Base-by-base conservation (phyloP, 371 early-diverging fungal species). In the Syncephalis plumigaleata region DNA sequence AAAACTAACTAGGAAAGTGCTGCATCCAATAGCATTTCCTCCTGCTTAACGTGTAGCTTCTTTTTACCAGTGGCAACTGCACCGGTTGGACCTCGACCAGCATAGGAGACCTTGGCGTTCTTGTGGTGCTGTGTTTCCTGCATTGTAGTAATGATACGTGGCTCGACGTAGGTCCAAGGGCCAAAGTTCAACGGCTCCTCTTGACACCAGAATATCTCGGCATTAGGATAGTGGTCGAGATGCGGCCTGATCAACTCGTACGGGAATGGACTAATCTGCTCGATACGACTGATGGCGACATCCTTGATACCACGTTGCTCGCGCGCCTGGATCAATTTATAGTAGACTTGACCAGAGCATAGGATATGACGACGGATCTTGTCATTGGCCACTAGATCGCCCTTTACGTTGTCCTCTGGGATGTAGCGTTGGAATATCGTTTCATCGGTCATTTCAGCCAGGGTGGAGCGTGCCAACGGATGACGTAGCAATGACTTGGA, bases 151-250 rank as follows among this genome's bases (percentile, higher is more conserved):
- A 77, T 69, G 55, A 96, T 69, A 38, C 97, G 71, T 8, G 89
- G 92, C 47, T 71, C 76, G 20, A 92, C 88, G 59, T 84, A 86
- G 20, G 66, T 59, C 90, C 91, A 96, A 26, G 80, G 70, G 48
- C 97, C 95, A 73, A 80, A 75, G 70, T 96, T 96, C 64, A 87
- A 63, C 15, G 89, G 84, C 61, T 96, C 97, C 68, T 96, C 97
- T 66, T 96, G 97, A 46, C 76, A 77, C 88, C 91, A 95, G 21
- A 91, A 74, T 52, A 89, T 65, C 54, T 91, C 83, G 17, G 85
- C 77, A 51, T 87, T 81, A 55, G 83, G 83, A 66, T 92, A 96
- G 62, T 81, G 77, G 60, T 94, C 91, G 31, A 84, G 59, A 53
- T 83, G 79, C 50, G 77, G 71, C 68, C 75, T 79, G 50, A 88